Evolutionary conservation across 176 grass and related monocot species (phyloP), one percentile per base, ranked within the genome.

Genomic region (Rhynchospora pubera): DNA sequence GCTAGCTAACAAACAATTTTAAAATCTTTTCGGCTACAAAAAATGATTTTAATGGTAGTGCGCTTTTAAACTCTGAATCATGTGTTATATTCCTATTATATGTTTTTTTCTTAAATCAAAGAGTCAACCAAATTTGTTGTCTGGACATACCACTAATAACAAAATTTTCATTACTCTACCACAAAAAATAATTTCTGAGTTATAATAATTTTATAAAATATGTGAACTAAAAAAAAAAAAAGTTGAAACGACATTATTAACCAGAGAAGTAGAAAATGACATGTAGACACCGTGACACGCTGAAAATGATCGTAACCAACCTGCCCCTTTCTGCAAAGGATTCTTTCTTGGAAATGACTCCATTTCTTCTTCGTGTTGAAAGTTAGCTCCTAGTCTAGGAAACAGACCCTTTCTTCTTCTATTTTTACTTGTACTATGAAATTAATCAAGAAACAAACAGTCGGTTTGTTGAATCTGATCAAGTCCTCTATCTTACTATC

Each of bases 161-260:
- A 15, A 26, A 75, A 75, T 73, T 73, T 23, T 18, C n/a, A 44
- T 69, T 69, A 8, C 39, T 70, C 8, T 53, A 28, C 22, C 58
- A 50, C n/a, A 15, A 52, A 74, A 11, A 5, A 77, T 18, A 16
- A 45, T 19, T 4, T 9, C 16, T 69, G 19, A 45, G 15, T 19
- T 46, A 68, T 45, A 18, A 70, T 21, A 70, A 70, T 19, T 4
- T 45, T 70, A 0, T 0, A 70, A 18, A 21, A 70, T 21, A 70
- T 43, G 8, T 4, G 16, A 70, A 39, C 34, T 2, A 39, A 6
- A 50, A 3, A 2, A 8, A 6, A 16, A 52, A 30, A 15, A 18
- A 55, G 72, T 53, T 77, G 72, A 77, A 56, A 77, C 30, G 72
- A 24, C 72, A 56, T 50, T 24, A 77, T 77, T 55, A 75, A 81